Evolutionary conservation across 2,329 filamentous ascomycete genomes (phyloP).

Genomic region (Aspergillus clavatus): DNA sequence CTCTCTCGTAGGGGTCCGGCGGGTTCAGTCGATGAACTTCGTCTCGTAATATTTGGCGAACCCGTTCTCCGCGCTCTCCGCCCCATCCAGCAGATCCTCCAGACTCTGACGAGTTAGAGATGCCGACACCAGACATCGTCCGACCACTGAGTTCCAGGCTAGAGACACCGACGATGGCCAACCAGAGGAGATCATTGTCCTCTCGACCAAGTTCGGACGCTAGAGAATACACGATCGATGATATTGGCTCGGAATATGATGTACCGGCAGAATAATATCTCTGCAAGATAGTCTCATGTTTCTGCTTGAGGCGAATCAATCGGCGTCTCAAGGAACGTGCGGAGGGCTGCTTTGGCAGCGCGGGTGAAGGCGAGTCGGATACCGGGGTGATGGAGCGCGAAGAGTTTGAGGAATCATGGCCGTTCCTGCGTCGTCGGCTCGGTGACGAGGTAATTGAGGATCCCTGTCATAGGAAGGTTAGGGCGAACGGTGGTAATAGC

Average conservation of each 20-base stretch:
- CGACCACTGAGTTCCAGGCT: conserved; percentile 88
- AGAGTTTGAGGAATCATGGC: conserved; percentile 41
- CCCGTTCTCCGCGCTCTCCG: conserved; percentile 73
- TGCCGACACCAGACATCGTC: conserved; percentile 71
- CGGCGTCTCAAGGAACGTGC: conserved; percentile 67
- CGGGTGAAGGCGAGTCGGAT: conserved; percentile 36
- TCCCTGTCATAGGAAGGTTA: conserved; percentile 23
- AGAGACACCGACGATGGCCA: conserved; percentile 90
- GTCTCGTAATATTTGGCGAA: conserved; percentile 81
- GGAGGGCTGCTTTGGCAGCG: conserved; percentile 57
- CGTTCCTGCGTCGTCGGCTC: conserved; percentile 37
- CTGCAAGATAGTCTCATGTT: conserved; percentile 71
- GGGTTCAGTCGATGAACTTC: conserved; percentile 93
- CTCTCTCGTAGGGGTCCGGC: conserved; percentile 54
- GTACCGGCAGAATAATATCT: conserved; percentile 82
- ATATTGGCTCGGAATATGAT: conserved; percentile 91
- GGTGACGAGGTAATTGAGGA: conserved; percentile 41
- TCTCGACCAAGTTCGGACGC: conserved; percentile 92
- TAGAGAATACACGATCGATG: conserved; percentile 88
- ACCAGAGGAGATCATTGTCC: conserved; percentile 94
- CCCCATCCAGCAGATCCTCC: conserved; percentile 67
- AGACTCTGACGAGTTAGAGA: conserved; percentile 51
- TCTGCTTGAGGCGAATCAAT: conserved; percentile 67
- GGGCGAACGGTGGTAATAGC: neutral
- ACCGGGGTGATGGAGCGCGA: conserved; percentile 44